Conservation (phyloP, 1,139 yeast species). For the Candida neerlandica region DNA sequence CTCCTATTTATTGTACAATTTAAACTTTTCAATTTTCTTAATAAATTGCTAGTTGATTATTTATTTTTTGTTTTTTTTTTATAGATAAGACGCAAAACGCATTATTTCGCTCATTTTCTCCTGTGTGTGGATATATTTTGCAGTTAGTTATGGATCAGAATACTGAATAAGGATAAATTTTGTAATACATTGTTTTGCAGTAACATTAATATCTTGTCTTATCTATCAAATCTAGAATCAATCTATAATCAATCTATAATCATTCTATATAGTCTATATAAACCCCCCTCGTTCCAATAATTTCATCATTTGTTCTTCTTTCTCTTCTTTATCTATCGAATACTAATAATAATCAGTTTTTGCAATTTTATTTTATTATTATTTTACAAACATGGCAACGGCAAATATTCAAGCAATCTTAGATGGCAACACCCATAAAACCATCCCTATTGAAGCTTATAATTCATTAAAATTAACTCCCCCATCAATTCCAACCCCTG, state of each 20-base stretch:
- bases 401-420: conserved; percentile 8
- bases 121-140: not conserved
- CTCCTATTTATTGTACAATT: too few species aligned
- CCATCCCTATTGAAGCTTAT: conserved; percentile 11
- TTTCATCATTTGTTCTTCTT: not conserved
- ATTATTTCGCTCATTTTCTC: too few species aligned
- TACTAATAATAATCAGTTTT: too few species aligned
- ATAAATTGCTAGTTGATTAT: not conserved
- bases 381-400: conserved; percentile 8
- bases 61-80: not conserved
- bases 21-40: too few species aligned
- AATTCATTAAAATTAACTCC: conserved; percentile 5
- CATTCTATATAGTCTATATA: not conserved
- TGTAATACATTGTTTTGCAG: not conserved
- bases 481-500: not conserved
- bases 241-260: too few species aligned
- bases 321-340: not conserved
- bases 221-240: conserved; percentile 7
- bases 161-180: conserved; percentile 1
- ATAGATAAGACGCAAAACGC: too few species aligned
- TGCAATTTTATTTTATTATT: too few species aligned
- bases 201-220: too few species aligned
- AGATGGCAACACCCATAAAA: conserved; percentile 13
- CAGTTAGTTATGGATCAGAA: conserved; percentile 1
- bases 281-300: not conserved